phyloP scores from a whole-genome alignment of 345 rosid genomes.

The Populus euphratica region DNA sequence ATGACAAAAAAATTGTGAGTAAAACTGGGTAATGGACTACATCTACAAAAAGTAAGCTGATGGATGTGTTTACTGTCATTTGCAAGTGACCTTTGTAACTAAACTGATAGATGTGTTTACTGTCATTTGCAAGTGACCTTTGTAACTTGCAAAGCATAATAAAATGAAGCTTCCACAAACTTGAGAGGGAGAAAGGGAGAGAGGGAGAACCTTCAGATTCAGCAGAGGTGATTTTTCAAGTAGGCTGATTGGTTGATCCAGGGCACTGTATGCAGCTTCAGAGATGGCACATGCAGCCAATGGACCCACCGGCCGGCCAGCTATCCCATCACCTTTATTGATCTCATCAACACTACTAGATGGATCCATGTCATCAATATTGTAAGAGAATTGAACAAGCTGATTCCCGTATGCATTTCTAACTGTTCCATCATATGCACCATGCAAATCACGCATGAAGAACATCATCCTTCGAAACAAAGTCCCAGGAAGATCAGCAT shows the following conservation, averaged over 20 bases:
- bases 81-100: not conserved
- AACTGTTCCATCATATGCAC: slow-evolving; percentile 85
- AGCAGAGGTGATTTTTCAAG: slow-evolving; percentile 75
- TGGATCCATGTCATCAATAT: slow-evolving; percentile 21
- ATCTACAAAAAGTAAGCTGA: no score
- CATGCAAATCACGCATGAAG: slow-evolving; percentile 73
- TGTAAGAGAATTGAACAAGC: slow-evolving; percentile 66
- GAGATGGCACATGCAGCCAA: slow-evolving; percentile 79
- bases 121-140: not conserved
- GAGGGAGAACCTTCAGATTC: slow-evolving; percentile 57
- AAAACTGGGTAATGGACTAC: no score
- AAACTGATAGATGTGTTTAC: no score
- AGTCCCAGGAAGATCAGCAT: slow-evolving; percentile 95
- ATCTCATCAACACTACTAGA: not conserved
- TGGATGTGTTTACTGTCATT: not conserved
- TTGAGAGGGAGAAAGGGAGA: slow-evolving; percentile 28
- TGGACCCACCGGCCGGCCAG: slow-evolving; percentile 77
- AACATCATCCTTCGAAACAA: slow-evolving; percentile 76
- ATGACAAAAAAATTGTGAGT: no score
- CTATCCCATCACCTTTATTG: slow-evolving; percentile 31
- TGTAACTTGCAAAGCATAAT: not conserved
- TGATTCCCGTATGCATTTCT: slow-evolving; percentile 78
- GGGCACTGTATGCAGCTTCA: slow-evolving; percentile 93
- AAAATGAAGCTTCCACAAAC: not conserved
- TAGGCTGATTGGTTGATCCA: slow-evolving; percentile 88